Percentiles rank a stretch among this genome's conserved stretches.
Evolutionary conservation across 495 filamentous ascomycete genomes (phyloP).

Genomic region (Neurospora cerealis): DNA sequence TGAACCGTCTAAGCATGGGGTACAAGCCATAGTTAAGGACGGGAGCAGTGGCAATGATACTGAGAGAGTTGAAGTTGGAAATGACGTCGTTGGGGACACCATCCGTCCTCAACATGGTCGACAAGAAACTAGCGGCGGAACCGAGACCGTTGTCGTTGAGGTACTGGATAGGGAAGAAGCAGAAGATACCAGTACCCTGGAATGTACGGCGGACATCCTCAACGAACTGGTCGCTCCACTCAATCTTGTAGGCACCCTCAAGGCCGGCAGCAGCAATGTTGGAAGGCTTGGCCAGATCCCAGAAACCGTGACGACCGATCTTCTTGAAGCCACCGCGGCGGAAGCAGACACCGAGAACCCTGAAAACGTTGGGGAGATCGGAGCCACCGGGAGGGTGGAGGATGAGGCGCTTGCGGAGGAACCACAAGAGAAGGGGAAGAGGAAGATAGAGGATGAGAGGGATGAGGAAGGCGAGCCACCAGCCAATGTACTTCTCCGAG

Average conservation of each 20-base stretch:
- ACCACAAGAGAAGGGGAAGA: conserved; percentile 42
- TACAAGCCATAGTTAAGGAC: conserved; percentile 55
- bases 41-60: conserved; percentile 60
- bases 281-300: conserved; percentile 55
- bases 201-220: conserved; percentile 48
- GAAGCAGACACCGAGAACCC: conserved; percentile 42
- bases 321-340: conserved; percentile 44
- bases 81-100: conserved; percentile 71
- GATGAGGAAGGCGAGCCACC: conserved; percentile 66
- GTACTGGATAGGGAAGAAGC: conserved; percentile 64
- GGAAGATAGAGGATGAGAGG: conserved; percentile 52
- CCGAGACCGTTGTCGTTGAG: conserved; percentile 48
- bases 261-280: conserved; percentile 41
- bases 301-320: conserved; percentile 49
- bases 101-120: conserved; percentile 52
- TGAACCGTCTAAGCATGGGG: conserved; percentile 52
- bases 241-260: conserved; percentile 17
- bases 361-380: conserved; percentile 45
- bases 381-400: conserved; percentile 42
- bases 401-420: conserved; percentile 42
- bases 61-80: conserved; percentile 64
- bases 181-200: conserved; percentile 48
- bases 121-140: conserved; percentile 38
- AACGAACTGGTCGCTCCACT: conserved; percentile 47
- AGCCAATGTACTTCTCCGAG: conserved; percentile 47